Percentiles rank a stretch among this genome's conserved stretches.
These are phyloP conservation scores for Strigomonas culicis DNA, from an alignment of 208 protist species.

Conservation along the genomic window DNA sequence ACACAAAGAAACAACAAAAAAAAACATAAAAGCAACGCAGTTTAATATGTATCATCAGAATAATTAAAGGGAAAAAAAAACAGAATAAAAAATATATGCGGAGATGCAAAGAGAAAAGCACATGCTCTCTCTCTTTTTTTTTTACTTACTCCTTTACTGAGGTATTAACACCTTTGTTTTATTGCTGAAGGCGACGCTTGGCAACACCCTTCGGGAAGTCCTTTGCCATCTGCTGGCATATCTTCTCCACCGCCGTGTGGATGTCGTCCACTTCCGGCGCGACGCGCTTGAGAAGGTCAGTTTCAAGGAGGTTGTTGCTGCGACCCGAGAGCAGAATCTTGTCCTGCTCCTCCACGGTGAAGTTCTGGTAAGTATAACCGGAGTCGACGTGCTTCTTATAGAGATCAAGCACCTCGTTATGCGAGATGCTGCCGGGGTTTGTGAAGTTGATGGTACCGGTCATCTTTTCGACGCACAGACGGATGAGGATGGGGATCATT, in stretches of 20 bases:
- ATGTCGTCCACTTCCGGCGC: slow-evolving; percentile 33
- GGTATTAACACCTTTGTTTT: neutral
- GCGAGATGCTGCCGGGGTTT: slow-evolving; percentile 52
- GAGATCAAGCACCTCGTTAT: slow-evolving; percentile 51
- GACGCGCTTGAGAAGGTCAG: slow-evolving; percentile 23
- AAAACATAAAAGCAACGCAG: neutral
- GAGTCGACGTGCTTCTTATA: slow-evolving; percentile 57
- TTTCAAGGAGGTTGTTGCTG: slow-evolving; percentile 44
- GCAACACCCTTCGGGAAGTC: slow-evolving; percentile 31
- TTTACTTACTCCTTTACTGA: neutral
- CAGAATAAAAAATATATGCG: neutral
- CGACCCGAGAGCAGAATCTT: slow-evolving; percentile 45
- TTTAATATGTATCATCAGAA: neutral
- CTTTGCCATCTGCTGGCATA: slow-evolving; percentile 34
- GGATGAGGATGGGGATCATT: slow-evolving; percentile 36
- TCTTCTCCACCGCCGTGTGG: slow-evolving; percentile 44
- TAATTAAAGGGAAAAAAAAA: slow-evolving; percentile 11
- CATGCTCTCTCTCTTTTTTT: neutral
- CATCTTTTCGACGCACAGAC: slow-evolving; percentile 28
- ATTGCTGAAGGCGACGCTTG: slow-evolving; percentile 17
- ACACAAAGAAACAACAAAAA: neutral
- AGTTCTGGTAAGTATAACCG: slow-evolving; percentile 43
- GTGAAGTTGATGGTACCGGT: slow-evolving; percentile 56
- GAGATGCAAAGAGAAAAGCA: neutral
- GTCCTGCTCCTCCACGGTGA: slow-evolving; percentile 52